phyloP scores from a whole-genome alignment of 371 early-diverging fungal species.

The Conidiobolus incongruus region DNA sequence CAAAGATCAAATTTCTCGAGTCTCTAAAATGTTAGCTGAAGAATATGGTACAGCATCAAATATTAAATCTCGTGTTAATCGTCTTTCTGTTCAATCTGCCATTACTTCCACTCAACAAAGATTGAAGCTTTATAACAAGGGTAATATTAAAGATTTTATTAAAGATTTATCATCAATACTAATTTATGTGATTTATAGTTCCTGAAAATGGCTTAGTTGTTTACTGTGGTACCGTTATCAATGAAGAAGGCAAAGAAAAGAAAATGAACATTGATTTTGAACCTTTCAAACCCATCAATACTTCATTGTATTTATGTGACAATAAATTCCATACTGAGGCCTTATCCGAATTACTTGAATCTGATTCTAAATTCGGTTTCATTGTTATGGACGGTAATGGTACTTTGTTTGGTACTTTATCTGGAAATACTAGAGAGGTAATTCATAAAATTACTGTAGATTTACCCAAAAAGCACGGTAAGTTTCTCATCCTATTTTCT shows the following conservation, averaged over 20 bases:
- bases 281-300: constrained; percentile 99
- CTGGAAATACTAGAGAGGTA: constrained; percentile 94
- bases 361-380: constrained; percentile 96
- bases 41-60: constrained; percentile 99
- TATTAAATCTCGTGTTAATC: constrained; percentile 98
- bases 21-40: constrained; percentile 90
- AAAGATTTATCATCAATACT: neutral
- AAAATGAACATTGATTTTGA: constrained; percentile 98
- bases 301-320: constrained; percentile 98
- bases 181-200: constrained; percentile 27
- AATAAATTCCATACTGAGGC: constrained; percentile 99
- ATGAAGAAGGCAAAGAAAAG: constrained; percentile 98
- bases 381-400: constrained; percentile 99
- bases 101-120: constrained; percentile 98
- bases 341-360: constrained; percentile 77
- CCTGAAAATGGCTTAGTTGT: constrained; percentile 90
- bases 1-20: constrained; percentile 84
- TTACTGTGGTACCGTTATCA: constrained; percentile 93
- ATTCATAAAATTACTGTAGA: constrained; percentile 92
- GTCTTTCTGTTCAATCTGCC: constrained; percentile 93
- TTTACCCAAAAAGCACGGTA: constrained; percentile 98
- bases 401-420: constrained; percentile 89
- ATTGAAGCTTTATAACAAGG: constrained; percentile 83
- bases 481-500: neutral
- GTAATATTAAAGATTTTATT: constrained; percentile 9